phyloP scores from a whole-genome alignment of 2,329 filamentous ascomycete species.

The Alternaria incomplexa region DNA sequence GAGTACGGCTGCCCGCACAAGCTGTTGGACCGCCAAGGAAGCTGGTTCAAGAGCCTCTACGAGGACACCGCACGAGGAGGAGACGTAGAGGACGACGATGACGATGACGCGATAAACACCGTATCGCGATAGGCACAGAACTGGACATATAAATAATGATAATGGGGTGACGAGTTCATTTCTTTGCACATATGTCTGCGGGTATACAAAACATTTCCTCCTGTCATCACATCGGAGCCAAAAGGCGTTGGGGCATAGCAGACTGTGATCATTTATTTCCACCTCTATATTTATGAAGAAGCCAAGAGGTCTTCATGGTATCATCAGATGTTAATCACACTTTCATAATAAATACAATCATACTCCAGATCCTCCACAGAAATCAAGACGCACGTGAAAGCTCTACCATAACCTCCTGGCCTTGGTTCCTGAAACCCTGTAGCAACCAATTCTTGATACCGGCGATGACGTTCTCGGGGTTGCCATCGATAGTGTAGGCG shows the following conservation, averaged over 20 bases:
- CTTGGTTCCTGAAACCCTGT: conserved; percentile 1
- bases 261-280: not conserved
- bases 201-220: not conserved
- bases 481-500: conserved; percentile 64
- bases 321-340: not conserved
- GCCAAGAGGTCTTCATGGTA: not conserved
- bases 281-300: not conserved
- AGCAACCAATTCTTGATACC: conserved; percentile 5
- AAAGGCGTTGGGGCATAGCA: not conserved
- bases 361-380: not conserved
- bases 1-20: conserved; percentile 49
- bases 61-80: conserved; percentile 22
- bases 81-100: not conserved
- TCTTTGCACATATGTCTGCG: not conserved
- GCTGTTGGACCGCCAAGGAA: conserved; percentile 36
- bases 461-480: not conserved
- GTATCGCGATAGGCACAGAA: not conserved
- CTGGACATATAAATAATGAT: not conserved
- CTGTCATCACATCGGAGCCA: not conserved
- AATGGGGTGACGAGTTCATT: not conserved
- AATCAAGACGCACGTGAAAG: not conserved
- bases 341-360: not conserved
- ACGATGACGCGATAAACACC: not conserved
- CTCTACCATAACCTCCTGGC: not conserved
- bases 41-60: conserved; percentile 42